Conservation (phyloP, 2,329 filamentous ascomycete species). For the Pseudocercospora pini-densiflorae region DNA sequence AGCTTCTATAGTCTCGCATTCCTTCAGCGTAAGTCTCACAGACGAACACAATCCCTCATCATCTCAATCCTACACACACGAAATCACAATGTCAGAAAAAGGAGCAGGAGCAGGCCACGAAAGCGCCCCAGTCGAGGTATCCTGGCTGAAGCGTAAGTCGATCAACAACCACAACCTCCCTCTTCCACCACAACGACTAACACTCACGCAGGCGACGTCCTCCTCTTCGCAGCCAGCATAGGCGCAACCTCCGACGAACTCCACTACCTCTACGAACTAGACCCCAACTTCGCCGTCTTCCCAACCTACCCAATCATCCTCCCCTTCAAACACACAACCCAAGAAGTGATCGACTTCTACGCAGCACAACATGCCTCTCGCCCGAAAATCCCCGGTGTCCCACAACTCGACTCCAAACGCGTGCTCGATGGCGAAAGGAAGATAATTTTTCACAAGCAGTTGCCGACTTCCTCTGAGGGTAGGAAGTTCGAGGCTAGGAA, state of each 20-base stretch:
- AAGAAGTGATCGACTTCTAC: conserved; percentile 77
- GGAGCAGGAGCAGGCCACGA: conserved; percentile 71
- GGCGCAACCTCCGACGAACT: conserved; percentile 84
- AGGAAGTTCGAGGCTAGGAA: conserved; percentile 74
- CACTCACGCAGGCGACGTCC: conserved; percentile 73
- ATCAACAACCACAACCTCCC: background rate
- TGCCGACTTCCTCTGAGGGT: conserved; percentile 73
- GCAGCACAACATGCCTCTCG: conserved; percentile 56
- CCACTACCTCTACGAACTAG: conserved; percentile 90
- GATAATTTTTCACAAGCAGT: conserved; percentile 70
- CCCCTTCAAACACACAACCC: conserved; percentile 76
- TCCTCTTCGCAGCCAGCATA: conserved; percentile 90
- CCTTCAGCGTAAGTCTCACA: background rate
- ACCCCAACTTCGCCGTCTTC: conserved; percentile 85
- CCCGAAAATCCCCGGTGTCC: conserved; percentile 71
- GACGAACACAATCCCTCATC: background rate
- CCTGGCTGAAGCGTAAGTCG: conserved; percentile 63
- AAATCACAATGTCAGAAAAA: conserved; percentile 25
- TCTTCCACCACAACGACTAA: background rate
- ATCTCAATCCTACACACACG: background rate
- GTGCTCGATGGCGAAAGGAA: conserved; percentile 85
- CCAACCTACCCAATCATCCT: conserved; percentile 86
- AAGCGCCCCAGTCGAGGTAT: conserved; percentile 74
- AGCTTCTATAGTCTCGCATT: background rate
- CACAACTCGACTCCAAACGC: conserved; percentile 73